phyloP scores from a whole-genome alignment of 1,284 basidiomycete genomes.

The Rhodotorula mucilaginosa region DNA sequence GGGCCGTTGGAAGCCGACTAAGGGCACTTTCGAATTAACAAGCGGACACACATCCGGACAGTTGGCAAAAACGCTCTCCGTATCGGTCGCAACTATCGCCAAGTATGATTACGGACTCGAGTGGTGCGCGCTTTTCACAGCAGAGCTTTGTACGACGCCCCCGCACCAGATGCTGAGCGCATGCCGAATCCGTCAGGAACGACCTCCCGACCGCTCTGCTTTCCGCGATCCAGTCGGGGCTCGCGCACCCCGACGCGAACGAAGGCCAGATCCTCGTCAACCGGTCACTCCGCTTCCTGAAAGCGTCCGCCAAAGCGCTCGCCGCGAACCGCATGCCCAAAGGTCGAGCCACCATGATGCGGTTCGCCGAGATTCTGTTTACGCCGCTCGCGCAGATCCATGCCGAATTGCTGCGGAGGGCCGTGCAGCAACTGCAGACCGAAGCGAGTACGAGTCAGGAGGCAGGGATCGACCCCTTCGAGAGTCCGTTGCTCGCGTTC shows the following conservation, averaged over 20 bases:
- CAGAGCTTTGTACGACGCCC: neutral
- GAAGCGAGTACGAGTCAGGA: neutral
- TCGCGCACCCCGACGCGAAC: constrained; percentile 10
- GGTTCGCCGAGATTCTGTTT: constrained; percentile 30
- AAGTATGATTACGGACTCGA: constrained; percentile 40
- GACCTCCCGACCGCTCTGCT: constrained; percentile 38
- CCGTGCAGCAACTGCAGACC: constrained; percentile 17
- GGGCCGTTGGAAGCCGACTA: neutral
- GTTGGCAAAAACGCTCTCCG: constrained; percentile 41
- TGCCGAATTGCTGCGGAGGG: constrained; percentile 8
- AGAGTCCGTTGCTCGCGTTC: constrained; percentile 36
- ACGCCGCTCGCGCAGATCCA: constrained; percentile 19
- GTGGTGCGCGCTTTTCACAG: constrained; percentile 26
- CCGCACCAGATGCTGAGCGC: too few relatives aligned
- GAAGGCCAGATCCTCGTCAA: constrained; percentile 33
- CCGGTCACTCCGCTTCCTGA: constrained; percentile 40
- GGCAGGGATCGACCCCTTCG: constrained; percentile 1
- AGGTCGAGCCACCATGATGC: constrained; percentile 35
- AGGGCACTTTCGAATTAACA: neutral
- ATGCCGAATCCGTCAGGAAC: constrained; percentile 28
- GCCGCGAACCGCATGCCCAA: constrained; percentile 41
- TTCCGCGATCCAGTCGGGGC: constrained; percentile 28
- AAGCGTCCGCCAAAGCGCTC: constrained; percentile 40
- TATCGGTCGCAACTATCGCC: constrained; percentile 43
- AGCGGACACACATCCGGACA: neutral